phyloP scores from a whole-genome alignment of 331 rosid genomes.

The Acacia concinna region DNA sequence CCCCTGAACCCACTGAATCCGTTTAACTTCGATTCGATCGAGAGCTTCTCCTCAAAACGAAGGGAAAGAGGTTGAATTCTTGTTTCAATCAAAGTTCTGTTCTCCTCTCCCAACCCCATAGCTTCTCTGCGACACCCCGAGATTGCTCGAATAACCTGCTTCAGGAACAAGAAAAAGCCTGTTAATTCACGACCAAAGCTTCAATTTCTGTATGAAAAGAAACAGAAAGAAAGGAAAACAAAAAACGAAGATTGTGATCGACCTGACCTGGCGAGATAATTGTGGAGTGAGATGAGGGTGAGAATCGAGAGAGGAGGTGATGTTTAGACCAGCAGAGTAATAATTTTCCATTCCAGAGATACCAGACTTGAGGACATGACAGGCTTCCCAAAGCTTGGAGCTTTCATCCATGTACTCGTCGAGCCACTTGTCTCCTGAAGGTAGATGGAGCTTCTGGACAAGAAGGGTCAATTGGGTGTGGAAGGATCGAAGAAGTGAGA shows the following conservation, averaged over 20 bases:
- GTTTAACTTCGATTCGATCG: constrained; percentile 68
- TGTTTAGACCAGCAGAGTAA: constrained; percentile 62
- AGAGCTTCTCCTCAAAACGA: constrained; percentile 64
- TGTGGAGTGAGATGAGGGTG: constrained; percentile 62
- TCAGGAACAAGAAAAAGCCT: background rate
- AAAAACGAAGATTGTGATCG: background rate
- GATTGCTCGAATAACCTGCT: constrained; percentile 73
- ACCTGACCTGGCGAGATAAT: constrained; percentile 69
- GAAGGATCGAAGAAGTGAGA: constrained; percentile 80
- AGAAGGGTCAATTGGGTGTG: constrained; percentile 78
- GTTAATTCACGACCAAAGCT: background rate
- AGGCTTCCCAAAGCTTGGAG: constrained; percentile 96
- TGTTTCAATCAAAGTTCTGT: constrained; percentile 63
- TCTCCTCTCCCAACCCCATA: constrained; percentile 69
- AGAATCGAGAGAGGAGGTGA: constrained; percentile 56
- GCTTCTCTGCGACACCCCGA: constrained; percentile 79
- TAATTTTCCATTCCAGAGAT: constrained; percentile 67
- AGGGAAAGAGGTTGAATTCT: constrained; percentile 62
- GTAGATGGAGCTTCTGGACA: constrained; percentile 89
- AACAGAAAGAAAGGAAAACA: background rate
- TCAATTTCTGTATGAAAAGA: background rate
- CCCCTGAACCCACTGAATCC: constrained; percentile 84
- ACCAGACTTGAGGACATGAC: constrained; percentile 79
- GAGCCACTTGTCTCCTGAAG: constrained; percentile 94
- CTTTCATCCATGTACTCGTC: constrained; percentile 98